A percentile compares a stretch with the other conserved stretches of the same genome.
Evolutionary conservation across 2,329 filamentous ascomycete species (phyloP).

Genomic region (Biscogniauxia sp.): DNA sequence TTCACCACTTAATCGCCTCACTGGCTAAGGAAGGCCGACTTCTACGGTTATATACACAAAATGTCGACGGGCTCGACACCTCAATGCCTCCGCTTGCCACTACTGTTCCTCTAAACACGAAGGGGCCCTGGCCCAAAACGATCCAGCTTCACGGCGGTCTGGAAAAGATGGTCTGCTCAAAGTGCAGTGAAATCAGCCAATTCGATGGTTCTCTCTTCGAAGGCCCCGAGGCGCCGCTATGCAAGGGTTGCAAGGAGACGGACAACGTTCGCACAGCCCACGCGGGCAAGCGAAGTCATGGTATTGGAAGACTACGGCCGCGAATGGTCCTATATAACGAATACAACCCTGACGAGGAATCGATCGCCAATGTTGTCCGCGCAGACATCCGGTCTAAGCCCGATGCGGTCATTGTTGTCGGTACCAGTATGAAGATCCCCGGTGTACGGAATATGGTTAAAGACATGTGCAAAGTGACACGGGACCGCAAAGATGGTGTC

Average conservation of each 20-base stretch:
- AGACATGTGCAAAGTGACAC: slow-evolving; percentile 86
- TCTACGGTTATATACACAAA: slow-evolving; percentile 90
- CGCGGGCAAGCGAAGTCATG: slow-evolving; percentile 87
- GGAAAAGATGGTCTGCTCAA: slow-evolving; percentile 95
- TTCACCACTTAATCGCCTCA: slow-evolving; percentile 91
- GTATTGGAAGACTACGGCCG: slow-evolving; percentile 83
- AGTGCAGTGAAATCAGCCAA: slow-evolving; percentile 74
- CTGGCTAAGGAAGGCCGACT: slow-evolving; percentile 83
- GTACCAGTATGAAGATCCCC: slow-evolving; percentile 92
- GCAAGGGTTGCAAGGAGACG: slow-evolving; percentile 68
- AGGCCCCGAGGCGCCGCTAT: slow-evolving; percentile 79
- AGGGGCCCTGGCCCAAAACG: slow-evolving; percentile 89
- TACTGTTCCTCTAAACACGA: slow-evolving; percentile 73
- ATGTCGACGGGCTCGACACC: slow-evolving; percentile 94
- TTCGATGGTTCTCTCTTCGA: slow-evolving; percentile 80
- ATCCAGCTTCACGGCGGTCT: slow-evolving; percentile 92
- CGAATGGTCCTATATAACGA: slow-evolving; percentile 98
- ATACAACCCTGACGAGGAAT: slow-evolving; percentile 92
- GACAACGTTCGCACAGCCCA: slow-evolving; percentile 73
- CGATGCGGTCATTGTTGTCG: slow-evolving; percentile 91
- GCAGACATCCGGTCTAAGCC: slow-evolving; percentile 83
- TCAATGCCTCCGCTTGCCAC: slow-evolving; percentile 77
- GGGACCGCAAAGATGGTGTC: slow-evolving; percentile 76
- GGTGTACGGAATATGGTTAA: slow-evolving; percentile 86
- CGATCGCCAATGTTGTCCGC: slow-evolving; percentile 86